Evolutionary conservation across 345 rosid genomes (phyloP).

Genomic region (Noccaea caerulescens): DNA sequence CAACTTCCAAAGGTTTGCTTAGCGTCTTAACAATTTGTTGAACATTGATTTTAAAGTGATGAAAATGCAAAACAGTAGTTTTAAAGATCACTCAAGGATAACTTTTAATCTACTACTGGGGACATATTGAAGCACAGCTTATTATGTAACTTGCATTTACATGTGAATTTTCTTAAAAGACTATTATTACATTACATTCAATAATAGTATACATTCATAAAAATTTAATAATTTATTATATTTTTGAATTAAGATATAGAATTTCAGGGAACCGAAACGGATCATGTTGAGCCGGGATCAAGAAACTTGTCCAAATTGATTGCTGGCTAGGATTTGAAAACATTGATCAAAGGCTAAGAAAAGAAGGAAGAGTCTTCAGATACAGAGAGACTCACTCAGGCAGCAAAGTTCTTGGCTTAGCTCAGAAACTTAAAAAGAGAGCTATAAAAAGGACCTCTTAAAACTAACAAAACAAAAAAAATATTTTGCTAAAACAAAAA

Average conservation of each 20-base stretch:
- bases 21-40: not conserved
- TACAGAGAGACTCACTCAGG: conserved; percentile 46
- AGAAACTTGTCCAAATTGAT: conserved; percentile 29
- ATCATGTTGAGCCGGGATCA: conserved; percentile 12
- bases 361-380: conserved; percentile 38
- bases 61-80: not conserved
- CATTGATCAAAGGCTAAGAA: conserved; percentile 36
- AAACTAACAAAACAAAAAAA: conserved; percentile 34
- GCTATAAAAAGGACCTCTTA: conserved; percentile 32
- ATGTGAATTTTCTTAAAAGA: not conserved
- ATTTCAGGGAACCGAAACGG: not conserved
- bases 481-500: conserved; percentile 15
- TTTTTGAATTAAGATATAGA: not conserved
- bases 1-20: not conserved
- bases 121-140: too few relatives aligned
- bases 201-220: not conserved
- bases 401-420: conserved; percentile 42
- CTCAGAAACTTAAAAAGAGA: conserved; percentile 38
- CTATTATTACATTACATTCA: not conserved
- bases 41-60: not conserved
- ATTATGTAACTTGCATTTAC: too few relatives aligned
- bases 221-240: not conserved
- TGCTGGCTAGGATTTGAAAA: conserved; percentile 27
- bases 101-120: too few relatives aligned
- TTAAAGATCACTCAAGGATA: not conserved